phyloP scores from a whole-genome alignment of 495 filamentous ascomycete species.

The Penicillium manginii region DNA sequence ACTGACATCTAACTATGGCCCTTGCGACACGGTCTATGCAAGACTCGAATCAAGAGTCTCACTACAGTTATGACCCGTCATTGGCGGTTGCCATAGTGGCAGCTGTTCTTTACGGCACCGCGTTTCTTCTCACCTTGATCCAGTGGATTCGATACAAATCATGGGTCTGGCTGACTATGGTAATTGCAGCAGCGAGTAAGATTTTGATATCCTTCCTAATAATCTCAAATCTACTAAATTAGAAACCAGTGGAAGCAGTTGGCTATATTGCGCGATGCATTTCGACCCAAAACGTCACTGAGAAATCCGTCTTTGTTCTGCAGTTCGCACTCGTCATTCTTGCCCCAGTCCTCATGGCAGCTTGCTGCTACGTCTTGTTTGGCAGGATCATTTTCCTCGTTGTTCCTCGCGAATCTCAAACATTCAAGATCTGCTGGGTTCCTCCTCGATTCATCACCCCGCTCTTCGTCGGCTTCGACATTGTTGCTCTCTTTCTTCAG shows the following conservation, averaged over 20 bases:
- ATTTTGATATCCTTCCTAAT: neutral
- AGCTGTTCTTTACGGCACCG: slow-evolving; percentile 48
- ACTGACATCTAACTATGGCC: neutral
- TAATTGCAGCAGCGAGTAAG: slow-evolving; percentile 49
- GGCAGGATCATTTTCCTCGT: slow-evolving; percentile 52
- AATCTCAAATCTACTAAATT: neutral
- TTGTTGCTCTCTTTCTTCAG: slow-evolving; percentile 35
- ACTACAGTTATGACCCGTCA: slow-evolving; percentile 57
- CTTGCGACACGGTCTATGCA: neutral
- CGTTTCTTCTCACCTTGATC: slow-evolving; percentile 38
- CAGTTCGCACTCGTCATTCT: slow-evolving; percentile 44
- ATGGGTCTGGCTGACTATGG: slow-evolving; percentile 51
- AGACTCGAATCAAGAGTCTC: neutral
- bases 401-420: slow-evolving; percentile 42
- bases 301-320: slow-evolving; percentile 35
- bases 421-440: slow-evolving; percentile 48
- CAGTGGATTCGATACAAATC: slow-evolving; percentile 46
- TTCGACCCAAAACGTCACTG: slow-evolving; percentile 35
- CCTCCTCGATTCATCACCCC: slow-evolving; percentile 44
- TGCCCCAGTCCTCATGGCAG: slow-evolving; percentile 52
- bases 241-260: slow-evolving; percentile 44
- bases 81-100: slow-evolving; percentile 52
- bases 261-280: slow-evolving; percentile 47
- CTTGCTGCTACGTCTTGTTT: slow-evolving; percentile 59
- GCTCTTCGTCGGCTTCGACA: slow-evolving; percentile 39